A percentile compares a stretch with the other conserved stretches of the same genome.
These are phyloP conservation scores for Pleurotus tuber-regium DNA, from an alignment of 768 basidiomycete species.

Conservation along the genomic window DNA sequence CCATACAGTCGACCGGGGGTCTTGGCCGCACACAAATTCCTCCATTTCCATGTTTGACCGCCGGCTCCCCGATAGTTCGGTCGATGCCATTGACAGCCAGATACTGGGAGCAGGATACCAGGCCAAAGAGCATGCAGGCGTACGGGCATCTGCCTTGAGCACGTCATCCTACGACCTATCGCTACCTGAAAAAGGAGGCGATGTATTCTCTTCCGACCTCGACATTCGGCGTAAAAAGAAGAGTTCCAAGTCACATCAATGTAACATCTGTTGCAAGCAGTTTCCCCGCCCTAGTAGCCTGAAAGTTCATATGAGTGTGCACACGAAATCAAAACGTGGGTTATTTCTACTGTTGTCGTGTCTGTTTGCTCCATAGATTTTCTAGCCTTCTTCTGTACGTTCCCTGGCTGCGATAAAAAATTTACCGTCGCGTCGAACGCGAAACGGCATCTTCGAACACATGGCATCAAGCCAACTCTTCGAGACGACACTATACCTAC, in stretches of 20 bases:
- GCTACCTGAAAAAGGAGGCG: too few species aligned
- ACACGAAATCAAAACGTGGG: constrained; percentile 52
- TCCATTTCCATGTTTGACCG: too few species aligned
- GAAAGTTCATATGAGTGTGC: constrained; percentile 57
- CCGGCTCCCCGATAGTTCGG: too few species aligned
- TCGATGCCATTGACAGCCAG: too few species aligned
- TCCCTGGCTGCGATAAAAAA: constrained; percentile 59
- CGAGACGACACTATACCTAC: constrained; percentile 15
- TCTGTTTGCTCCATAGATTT: background rate
- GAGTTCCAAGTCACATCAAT: constrained; percentile 50
- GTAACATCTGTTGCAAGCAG: constrained; percentile 44
- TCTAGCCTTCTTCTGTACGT: constrained; percentile 51
- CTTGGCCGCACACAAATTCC: too few species aligned
- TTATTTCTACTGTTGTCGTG: background rate
- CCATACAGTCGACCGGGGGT: too few species aligned
- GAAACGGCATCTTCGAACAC: constrained; percentile 74
- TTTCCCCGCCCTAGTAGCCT: constrained; percentile 60
- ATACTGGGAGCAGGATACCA: too few species aligned
- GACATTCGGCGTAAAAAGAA: background rate
- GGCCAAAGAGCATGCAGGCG: too few species aligned
- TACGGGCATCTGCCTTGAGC: too few species aligned
- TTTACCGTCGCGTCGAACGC: constrained; percentile 86
- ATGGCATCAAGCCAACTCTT: constrained; percentile 45
- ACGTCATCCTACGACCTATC: too few species aligned
- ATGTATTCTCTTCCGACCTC: too few species aligned